Evolutionary conservation across 345 rosid species (phyloP), one percentile per base, ranked within the genome.

Genomic region (Rhodomyrtus tomentosa): DNA sequence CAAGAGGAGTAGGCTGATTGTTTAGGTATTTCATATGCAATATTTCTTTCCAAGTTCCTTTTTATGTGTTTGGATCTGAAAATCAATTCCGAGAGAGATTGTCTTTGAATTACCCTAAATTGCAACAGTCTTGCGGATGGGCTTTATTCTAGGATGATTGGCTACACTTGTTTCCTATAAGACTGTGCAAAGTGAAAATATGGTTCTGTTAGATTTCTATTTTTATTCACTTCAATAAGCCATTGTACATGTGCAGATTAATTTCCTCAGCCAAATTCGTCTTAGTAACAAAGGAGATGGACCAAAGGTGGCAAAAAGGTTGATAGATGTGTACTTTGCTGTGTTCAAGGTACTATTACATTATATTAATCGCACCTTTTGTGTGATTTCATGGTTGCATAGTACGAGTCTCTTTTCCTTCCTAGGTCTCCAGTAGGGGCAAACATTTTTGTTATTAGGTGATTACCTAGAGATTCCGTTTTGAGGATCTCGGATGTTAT

Each of bases 241-340:
- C 68, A 58, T 86, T 89, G 16, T 53, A 15, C 20, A 8, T 85
- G n/a, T 88, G 85, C 93, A 97, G 96, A 95, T 97, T 80, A 97
- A 97, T 88, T 97, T 95, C 90, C 91, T 97, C 88, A 94, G 98
- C 88, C 99, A 95, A 87, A 91, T 93, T 87, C 93, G 93, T 80
- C 88, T 95, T 55, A 87, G 92, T 89, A 92, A 92, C 82, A 94
- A 90, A 91, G 99, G 98, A 87, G 96, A 95, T 80, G 99, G 96
- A 84, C 98, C 96, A 7, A 93, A 92, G 89, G 95, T 91, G 87
- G 99, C 98, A 85, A 97, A 94, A 88, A 96, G 92, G 56, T 89
- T 97, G 86, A 90, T 95, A 86, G 98, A 97, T 92, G 95, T 95
- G 8, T 97, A 97, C 87, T 97, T 97, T 90, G 99, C 98, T 24